Evolutionary conservation across 257 asterid genomes (phyloP).

Genomic region (Scutellaria minor): DNA sequence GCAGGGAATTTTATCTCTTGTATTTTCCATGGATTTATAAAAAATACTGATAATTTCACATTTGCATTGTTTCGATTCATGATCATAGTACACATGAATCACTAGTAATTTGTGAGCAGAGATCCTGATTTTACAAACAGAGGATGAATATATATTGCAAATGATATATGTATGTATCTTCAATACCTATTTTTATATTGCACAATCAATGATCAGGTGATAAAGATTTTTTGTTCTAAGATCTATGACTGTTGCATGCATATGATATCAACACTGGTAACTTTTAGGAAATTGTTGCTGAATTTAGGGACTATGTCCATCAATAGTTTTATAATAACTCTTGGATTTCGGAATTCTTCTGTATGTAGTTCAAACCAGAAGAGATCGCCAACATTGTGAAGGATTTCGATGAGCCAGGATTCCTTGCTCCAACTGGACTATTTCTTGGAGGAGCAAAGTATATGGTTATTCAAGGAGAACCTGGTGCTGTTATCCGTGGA

Average conservation of each 20-base stretch:
- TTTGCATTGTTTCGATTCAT: too few species aligned
- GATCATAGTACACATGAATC: too few species aligned
- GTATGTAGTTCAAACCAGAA: constrained; percentile 42
- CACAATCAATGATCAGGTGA: too few species aligned
- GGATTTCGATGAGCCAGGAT: constrained; percentile 69
- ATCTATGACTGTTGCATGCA: not conserved
- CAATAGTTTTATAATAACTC: not conserved
- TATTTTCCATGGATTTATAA: too few species aligned
- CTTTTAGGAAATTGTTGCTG: not conserved
- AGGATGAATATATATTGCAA: too few species aligned
- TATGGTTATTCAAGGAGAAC: constrained; percentile 69
- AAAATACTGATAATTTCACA: too few species aligned
- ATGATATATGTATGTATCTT: too few species aligned
- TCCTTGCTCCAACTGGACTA: constrained; percentile 65
- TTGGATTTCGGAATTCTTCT: not conserved
- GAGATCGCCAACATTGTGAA: constrained; percentile 50
- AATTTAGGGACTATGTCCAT: not conserved
- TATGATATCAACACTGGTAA: not conserved
- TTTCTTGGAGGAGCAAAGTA: constrained; percentile 53
- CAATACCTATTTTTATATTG: too few species aligned
- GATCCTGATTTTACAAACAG: too few species aligned
- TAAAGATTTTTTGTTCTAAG: too few species aligned
- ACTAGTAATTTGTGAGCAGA: too few species aligned
- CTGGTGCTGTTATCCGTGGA: constrained; percentile 64
- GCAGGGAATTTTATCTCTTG: too few species aligned